Conservation (phyloP, 495 filamentous ascomycete genomes). For the Talaromyces ruber region DNA sequence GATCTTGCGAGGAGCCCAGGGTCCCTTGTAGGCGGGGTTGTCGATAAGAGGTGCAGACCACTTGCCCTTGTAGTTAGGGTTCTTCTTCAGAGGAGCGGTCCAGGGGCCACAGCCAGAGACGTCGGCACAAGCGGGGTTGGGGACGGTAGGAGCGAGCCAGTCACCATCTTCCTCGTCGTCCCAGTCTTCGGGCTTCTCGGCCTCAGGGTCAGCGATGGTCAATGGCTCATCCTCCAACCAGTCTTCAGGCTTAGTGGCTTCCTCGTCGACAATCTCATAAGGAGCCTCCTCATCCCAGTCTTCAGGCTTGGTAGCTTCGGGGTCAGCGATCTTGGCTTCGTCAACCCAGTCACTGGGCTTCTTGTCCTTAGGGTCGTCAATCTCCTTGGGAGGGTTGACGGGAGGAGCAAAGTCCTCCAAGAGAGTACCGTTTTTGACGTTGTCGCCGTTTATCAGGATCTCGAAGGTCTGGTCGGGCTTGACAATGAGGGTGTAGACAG, state of each 20-base stretch:
- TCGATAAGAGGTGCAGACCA: conserved; percentile 92
- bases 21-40: conserved; percentile 97
- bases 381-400: conserved; percentile 93
- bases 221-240: conserved; percentile 91
- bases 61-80: conserved; percentile 98
- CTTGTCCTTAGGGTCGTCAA: conserved; percentile 89
- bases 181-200: conserved; percentile 98
- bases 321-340: conserved; percentile 79
- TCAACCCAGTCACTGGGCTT: conserved; percentile 98
- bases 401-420: conserved; percentile 89
- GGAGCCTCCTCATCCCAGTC: conserved; percentile 99
- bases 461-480: conserved; percentile 91
- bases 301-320: conserved; percentile 89
- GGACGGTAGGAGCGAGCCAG: conserved; percentile 87
- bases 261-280: conserved; percentile 89
- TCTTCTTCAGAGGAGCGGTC: conserved; percentile 86
- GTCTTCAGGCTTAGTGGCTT: conserved; percentile 84
- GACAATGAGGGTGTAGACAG: conserved; percentile 93
- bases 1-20: conserved; percentile 92
- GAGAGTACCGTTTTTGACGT: conserved; percentile 79
- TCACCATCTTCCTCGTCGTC: conserved; percentile 99
- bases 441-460: conserved; percentile 82
- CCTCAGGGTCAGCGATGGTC: conserved; percentile 87
- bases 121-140: conserved; percentile 94
- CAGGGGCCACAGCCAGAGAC: conserved; percentile 92